Conservation (phyloP, 768 basidiomycete species). For the Scleroderma citrinum region DNA sequence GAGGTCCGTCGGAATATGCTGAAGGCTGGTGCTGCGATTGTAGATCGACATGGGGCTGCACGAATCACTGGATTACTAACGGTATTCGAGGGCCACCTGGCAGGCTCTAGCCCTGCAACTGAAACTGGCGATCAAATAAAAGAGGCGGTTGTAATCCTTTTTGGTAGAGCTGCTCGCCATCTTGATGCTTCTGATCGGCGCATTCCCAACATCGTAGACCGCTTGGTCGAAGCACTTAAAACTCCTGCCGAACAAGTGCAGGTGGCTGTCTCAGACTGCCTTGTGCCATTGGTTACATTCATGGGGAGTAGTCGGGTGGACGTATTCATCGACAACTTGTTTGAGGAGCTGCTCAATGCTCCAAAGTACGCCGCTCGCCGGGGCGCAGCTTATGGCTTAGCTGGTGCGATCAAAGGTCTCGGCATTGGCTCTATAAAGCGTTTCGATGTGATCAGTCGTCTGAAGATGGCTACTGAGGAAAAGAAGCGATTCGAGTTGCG, state of each 20-base stretch:
- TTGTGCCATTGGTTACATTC: slow-evolving; percentile 76
- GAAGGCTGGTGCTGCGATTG: slow-evolving; percentile 71
- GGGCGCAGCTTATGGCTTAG: slow-evolving; percentile 95
- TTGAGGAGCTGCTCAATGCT: slow-evolving; percentile 70
- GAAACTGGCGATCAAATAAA: slow-evolving; percentile 85
- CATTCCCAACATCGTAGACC: slow-evolving; percentile 74
- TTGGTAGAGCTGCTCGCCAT: slow-evolving; percentile 89
- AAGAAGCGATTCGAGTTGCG: slow-evolving; percentile 84
- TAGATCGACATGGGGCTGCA: slow-evolving; percentile 76
- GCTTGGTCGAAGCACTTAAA: slow-evolving; percentile 82
- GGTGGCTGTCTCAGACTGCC: slow-evolving; percentile 91
- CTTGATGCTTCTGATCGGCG: slow-evolving; percentile 71
- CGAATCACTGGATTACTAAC: slow-evolving; percentile 69
- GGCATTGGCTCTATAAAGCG: slow-evolving; percentile 85
- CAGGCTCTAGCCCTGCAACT: slow-evolving; percentile 43
- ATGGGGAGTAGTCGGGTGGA: slow-evolving; percentile 47
- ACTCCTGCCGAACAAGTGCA: slow-evolving; percentile 97
- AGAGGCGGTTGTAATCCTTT: slow-evolving; percentile 91
- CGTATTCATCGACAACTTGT: slow-evolving; percentile 66
- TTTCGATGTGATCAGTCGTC: slow-evolving; percentile 66
- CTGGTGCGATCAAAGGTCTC: slow-evolving; percentile 87
- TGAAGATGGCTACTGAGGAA: slow-evolving; percentile 76
- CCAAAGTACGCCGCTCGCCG: slow-evolving; percentile 89
- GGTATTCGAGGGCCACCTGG: slow-evolving; percentile 77
- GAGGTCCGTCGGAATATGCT: slow-evolving; percentile 87